Conservation (phyloP, 2,329 filamentous ascomycete species). For the Peltaster fructicola region DNA sequence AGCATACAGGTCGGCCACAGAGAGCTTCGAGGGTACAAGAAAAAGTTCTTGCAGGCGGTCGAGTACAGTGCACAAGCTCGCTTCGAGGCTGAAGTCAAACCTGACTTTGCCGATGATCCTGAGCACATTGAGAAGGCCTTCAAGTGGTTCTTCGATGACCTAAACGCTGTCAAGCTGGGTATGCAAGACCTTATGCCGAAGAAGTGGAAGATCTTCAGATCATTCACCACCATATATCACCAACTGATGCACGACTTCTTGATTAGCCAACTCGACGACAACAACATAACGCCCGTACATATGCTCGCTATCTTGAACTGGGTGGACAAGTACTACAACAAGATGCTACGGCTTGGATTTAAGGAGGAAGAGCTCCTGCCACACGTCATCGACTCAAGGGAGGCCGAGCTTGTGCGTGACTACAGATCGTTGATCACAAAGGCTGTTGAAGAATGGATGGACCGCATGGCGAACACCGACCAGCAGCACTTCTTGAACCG, state of each 20-base stretch:
- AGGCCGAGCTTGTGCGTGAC: constrained; percentile 76
- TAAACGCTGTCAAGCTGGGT: constrained; percentile 84
- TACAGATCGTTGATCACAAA: constrained; percentile 92
- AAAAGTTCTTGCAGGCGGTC: constrained; percentile 77
- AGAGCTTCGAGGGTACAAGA: constrained; percentile 86
- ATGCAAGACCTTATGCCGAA: constrained; percentile 85
- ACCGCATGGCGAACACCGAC: constrained; percentile 73
- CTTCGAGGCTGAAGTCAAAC: constrained; percentile 47
- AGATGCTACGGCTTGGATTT: constrained; percentile 82
- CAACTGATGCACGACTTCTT: constrained; percentile 90
- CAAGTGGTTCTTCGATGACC: constrained; percentile 95
- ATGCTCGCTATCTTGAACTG: constrained; percentile 86
- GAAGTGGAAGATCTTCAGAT: constrained; percentile 90
- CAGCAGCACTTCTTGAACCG: constrained; percentile 64
- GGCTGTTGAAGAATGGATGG: constrained; percentile 94
- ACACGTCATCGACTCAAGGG: constrained; percentile 78
- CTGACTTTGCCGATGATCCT: constrained; percentile 69
- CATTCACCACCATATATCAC: constrained; percentile 83
- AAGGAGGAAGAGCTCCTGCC: constrained; percentile 55
- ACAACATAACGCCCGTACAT: constrained; percentile 67
- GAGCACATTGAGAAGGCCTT: constrained; percentile 69
- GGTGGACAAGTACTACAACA: constrained; percentile 88
- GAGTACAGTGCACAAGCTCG: constrained; percentile 54
- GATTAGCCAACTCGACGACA: constrained; percentile 63
- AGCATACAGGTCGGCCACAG: constrained; percentile 79